A percentile compares a stretch with the other conserved stretches of the same genome.
Conservation (phyloP, 208 protist genomes). For the Herpetomonas samuelpessoai region DNA sequence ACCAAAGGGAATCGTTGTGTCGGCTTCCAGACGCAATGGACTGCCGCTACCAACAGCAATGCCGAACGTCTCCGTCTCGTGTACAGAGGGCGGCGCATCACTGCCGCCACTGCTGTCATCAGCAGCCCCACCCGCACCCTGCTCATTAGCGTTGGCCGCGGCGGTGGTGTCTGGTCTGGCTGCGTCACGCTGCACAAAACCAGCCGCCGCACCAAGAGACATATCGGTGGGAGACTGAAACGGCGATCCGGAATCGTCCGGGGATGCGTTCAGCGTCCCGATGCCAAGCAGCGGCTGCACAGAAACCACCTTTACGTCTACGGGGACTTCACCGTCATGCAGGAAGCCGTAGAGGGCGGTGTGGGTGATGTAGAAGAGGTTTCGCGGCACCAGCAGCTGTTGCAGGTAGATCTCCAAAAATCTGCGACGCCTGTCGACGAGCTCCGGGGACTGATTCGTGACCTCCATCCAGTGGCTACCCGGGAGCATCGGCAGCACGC, state of each 20-base stretch:
- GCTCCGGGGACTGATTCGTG: conserved; percentile 80
- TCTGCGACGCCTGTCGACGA: conserved; percentile 71
- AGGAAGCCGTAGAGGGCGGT: conserved; percentile 74
- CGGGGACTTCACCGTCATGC: conserved; percentile 73
- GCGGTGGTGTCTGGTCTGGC: no score
- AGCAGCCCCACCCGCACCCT: no score
- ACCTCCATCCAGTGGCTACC: conserved; percentile 85
- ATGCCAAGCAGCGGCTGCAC: conserved; percentile 35
- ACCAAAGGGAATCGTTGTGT: no score
- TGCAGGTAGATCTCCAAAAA: conserved; percentile 85
- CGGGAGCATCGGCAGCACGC: conserved; percentile 73
- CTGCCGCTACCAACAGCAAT: no score
- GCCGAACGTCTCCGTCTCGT: no score
- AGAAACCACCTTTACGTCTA: conserved; percentile 23
- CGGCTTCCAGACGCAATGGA: no score
- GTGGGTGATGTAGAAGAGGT: conserved; percentile 71
- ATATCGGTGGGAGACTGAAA: no score
- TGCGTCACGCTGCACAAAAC: no score
- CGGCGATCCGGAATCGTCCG: neutral
- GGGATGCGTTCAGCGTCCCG: neutral
- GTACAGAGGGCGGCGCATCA: no score
- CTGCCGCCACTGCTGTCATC: no score
- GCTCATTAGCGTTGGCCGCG: no score
- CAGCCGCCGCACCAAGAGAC: no score
- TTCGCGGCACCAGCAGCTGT: conserved; percentile 74